Evolutionary conservation across 768 basidiomycete genomes (phyloP).

Genomic region (Pisolithus albus): DNA sequence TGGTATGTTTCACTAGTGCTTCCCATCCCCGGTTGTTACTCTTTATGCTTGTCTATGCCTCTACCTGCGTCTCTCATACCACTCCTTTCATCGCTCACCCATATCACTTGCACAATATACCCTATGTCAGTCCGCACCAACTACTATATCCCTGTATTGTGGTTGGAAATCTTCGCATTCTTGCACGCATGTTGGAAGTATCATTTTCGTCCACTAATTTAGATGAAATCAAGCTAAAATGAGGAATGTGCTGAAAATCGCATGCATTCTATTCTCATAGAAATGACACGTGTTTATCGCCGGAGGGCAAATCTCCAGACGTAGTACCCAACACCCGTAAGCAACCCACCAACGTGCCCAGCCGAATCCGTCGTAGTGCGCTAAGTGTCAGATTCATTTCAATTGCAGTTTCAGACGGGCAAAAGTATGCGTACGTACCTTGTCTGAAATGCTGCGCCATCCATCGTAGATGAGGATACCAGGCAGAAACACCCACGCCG

Average conservation of each 20-base stretch:
- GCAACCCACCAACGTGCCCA: conserved; percentile 64
- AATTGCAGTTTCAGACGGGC: background rate
- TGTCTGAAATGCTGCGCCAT: conserved; percentile 29
- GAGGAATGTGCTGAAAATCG: background rate
- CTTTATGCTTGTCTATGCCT: conserved; percentile 2
- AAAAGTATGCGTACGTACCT: conserved; percentile 25
- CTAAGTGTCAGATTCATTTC: conserved; percentile 28
- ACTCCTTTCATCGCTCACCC: conserved; percentile 4
- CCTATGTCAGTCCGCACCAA: conserved; percentile 4
- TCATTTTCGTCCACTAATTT: background rate
- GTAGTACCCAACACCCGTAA: conserved; percentile 55
- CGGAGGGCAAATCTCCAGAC: conserved; percentile 25
- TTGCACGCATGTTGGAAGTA: conserved; percentile 7
- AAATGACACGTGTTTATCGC: conserved; percentile 9
- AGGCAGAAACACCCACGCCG: conserved; percentile 68
- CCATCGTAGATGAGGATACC: conserved; percentile 43
- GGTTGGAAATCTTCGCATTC: conserved; percentile 3
- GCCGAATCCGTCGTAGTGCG: conserved; percentile 48
- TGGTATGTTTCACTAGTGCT: background rate
- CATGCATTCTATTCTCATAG: background rate
- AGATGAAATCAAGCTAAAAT: background rate
- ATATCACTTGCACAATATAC: background rate
- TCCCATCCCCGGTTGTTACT: background rate
- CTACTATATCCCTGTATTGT: background rate
- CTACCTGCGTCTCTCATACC: conserved; percentile 6